A percentile compares a stretch with the other conserved stretches of the same genome.
These are phyloP conservation scores for Aureobasidium subglaciale DNA, from an alignment of 2,329 filamentous ascomycete genomes.

Conservation along the genomic window DNA sequence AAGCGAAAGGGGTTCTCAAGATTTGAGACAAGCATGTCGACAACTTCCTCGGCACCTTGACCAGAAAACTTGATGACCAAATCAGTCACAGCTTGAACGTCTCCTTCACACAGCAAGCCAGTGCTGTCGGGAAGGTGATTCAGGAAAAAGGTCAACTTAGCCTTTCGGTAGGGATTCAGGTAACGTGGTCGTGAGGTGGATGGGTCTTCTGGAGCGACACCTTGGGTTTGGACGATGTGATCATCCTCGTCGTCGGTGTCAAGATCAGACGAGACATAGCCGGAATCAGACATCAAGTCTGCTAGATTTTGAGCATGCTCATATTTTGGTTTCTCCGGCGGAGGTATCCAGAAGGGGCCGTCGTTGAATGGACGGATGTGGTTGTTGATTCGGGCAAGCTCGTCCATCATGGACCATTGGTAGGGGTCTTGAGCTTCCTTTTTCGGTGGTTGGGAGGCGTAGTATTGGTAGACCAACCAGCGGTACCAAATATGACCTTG, in stretches of 20 bases:
- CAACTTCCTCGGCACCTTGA: slow-evolving; percentile 79
- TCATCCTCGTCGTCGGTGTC: slow-evolving; percentile 59
- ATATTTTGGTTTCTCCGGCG: slow-evolving; percentile 65
- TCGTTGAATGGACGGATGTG: slow-evolving; percentile 62
- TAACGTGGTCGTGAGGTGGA: slow-evolving; percentile 36
- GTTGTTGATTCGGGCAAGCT: slow-evolving; percentile 18
- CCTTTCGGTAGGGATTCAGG: slow-evolving; percentile 74
- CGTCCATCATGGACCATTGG: slow-evolving; percentile 10
- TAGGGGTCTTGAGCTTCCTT: neutral
- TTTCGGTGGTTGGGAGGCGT: neutral
- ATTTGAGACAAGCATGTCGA: slow-evolving; percentile 80
- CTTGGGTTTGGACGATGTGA: slow-evolving; percentile 18
- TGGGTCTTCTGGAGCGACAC: neutral
- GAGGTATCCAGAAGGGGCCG: slow-evolving; percentile 68
- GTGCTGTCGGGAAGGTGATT: slow-evolving; percentile 71
- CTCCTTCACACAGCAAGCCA: slow-evolving; percentile 69
- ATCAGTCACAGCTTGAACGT: slow-evolving; percentile 76
- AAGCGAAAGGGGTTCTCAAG: slow-evolving; percentile 68
- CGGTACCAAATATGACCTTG: slow-evolving; percentile 82
- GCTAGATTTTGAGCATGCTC: slow-evolving; percentile 72
- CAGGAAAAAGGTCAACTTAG: slow-evolving; percentile 78
- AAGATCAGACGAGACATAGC: slow-evolving; percentile 82
- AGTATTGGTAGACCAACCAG: slow-evolving; percentile 73
- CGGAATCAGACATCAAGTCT: slow-evolving; percentile 74
- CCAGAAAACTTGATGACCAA: slow-evolving; percentile 87